A percentile compares a stretch with the other conserved stretches of the same genome.
These are phyloP conservation scores for Purpureocillium takamizusanense DNA, from an alignment of 2,329 filamentous ascomycete species.

Conservation along the genomic window DNA sequence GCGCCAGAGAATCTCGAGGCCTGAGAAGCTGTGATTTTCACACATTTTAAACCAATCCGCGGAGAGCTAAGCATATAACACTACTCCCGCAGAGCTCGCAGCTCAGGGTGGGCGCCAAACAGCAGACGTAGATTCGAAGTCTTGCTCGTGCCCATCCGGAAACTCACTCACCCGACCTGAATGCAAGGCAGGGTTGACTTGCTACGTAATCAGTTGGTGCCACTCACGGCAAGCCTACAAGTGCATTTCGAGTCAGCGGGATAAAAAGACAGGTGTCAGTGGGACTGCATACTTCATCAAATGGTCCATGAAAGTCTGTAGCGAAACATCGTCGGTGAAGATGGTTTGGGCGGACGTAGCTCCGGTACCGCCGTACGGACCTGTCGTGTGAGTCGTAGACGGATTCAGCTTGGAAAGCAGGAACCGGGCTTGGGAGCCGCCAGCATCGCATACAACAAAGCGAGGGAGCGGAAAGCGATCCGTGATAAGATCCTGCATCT, in stretches of 20 bases:
- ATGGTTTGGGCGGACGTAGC: constrained; percentile 90
- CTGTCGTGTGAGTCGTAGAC: constrained; percentile 90
- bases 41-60: too few relatives aligned
- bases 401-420: constrained; percentile 94
- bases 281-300: constrained; percentile 76
- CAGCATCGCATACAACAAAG: constrained; percentile 98
- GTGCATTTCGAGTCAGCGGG: constrained; percentile 7
- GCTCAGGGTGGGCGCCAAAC: too few relatives aligned
- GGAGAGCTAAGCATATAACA: too few relatives aligned
- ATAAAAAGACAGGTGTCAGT: background rate
- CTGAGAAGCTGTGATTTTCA: too few relatives aligned
- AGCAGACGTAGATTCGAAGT: too few relatives aligned
- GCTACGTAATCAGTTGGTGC: constrained; percentile 42
- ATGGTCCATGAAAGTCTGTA: constrained; percentile 99
- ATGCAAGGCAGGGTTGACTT: too few relatives aligned
- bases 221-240: constrained; percentile 50
- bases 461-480: constrained; percentile 96
- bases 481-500: constrained; percentile 76
- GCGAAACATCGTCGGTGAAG: constrained; percentile 94
- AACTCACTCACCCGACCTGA: too few relatives aligned
- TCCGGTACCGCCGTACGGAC: constrained; percentile 80
- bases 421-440: constrained; percentile 95
- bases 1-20: too few relatives aligned
- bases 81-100: too few relatives aligned
- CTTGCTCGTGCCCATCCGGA: too few relatives aligned